Base-by-base conservation (phyloP, 306 rosid genomes). In the Cicer arietinum region DNA sequence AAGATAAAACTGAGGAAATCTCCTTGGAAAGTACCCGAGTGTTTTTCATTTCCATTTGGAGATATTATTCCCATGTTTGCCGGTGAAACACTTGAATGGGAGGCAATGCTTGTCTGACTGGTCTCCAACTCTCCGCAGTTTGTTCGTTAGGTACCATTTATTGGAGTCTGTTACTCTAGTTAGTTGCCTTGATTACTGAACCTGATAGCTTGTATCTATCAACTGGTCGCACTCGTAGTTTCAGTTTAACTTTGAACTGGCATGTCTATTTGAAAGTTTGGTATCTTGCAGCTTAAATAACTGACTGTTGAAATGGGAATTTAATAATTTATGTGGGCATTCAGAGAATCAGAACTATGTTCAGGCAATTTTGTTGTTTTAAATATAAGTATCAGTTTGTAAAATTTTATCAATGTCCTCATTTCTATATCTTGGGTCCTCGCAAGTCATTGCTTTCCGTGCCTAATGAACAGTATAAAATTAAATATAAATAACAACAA, bases 11-110 rank as follows among this genome's bases (percentile, higher is more conserved):
- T 94, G 85, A 84, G 77, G 79, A 89, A 84, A 81, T 82, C 83
- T 68, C 87, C 88, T 67, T 91, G 96, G 90, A 87, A 52, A 83
- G 98, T 94, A 68, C 98, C 97, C 0, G 87, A 91, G 20, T 68
- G 47, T 18, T 79, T 88, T 45, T 84, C 92, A 2, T 91, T 89
- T 84, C 81, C 93, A 0, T 86, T 85, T 3, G 98, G 98, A 62
- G 90, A 91, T 18, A 91, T 93, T 16, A 51, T 91, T 83, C 97
- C 97, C 8, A 91, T 91, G 97, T 89, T 82, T 80, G 92, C 98
- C 0, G 96, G 97, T 1, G 74, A 88, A 85, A 91, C 81, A 10
- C 96, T 93, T 41, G 91, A 89, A 64, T 94, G 98, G 98, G 88
- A 87, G 81, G 82, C 88, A 54, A 75, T 72, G 77, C 63, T 73